Conservation (phyloP, 1,284 basidiomycete genomes). For the Ceratobasidium sp. region DNA sequence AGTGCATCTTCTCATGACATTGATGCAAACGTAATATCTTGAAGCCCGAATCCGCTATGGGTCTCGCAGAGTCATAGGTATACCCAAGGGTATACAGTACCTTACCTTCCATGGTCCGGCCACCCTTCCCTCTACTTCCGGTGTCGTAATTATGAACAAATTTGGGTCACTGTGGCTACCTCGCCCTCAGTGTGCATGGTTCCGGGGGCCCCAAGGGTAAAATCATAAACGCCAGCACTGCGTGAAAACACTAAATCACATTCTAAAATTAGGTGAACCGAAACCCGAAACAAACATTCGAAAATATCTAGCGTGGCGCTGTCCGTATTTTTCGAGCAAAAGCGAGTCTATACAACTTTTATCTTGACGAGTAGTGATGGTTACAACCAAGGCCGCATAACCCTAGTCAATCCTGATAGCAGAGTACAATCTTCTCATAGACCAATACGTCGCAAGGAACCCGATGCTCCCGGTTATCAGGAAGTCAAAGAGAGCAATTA, state of each 20-base stretch:
- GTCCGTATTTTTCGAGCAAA: not conserved
- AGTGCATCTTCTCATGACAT: too few relatives aligned
- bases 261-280: not conserved
- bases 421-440: slow-evolving; percentile 77
- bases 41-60: too few relatives aligned
- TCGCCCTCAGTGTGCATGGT: too few relatives aligned
- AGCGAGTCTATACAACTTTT: slow-evolving; percentile 5
- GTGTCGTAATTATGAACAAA: too few relatives aligned
- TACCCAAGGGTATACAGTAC: too few relatives aligned
- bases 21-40: too few relatives aligned
- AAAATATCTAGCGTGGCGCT: not conserved
- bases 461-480: slow-evolving; percentile 74
- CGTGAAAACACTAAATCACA: not conserved
- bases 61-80: too few relatives aligned
- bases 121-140: too few relatives aligned
- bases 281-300: slow-evolving; percentile 9
- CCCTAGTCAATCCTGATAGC: slow-evolving; percentile 58
- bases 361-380: not conserved
- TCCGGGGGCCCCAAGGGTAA: too few relatives aligned
- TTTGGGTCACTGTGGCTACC: too few relatives aligned
- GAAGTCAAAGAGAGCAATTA: slow-evolving; percentile 85
- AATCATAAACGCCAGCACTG: too few relatives aligned
- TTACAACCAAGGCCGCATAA: not conserved
- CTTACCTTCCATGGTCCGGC: too few relatives aligned
- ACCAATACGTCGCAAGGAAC: slow-evolving; percentile 86